phyloP scores from a whole-genome alignment of 306 rosid species.

The Fragaria nilgerrensis region DNA sequence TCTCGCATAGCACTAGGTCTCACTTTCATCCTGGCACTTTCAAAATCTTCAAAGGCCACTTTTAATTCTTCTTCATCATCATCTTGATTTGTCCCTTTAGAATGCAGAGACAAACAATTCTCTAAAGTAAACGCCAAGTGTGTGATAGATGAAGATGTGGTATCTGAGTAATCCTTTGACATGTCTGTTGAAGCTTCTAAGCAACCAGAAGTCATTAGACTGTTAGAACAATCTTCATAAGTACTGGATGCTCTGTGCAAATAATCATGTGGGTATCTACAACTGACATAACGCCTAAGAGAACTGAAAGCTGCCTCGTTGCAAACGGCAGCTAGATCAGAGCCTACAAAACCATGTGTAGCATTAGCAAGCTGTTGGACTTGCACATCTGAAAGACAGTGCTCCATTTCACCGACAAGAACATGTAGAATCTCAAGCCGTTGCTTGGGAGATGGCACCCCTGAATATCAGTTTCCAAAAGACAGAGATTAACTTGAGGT shows the following conservation, averaged over 20 bases:
- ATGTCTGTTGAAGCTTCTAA: constrained; percentile 25
- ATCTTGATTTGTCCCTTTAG: constrained; percentile 32
- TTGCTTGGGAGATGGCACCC: constrained; percentile 80
- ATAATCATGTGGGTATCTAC: constrained; percentile 28
- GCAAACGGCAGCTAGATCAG: constrained; percentile 85
- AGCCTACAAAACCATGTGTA: constrained; percentile 93
- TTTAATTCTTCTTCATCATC: constrained; percentile 45
- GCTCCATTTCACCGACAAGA: constrained; percentile 70
- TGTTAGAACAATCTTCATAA: constrained; percentile 29
- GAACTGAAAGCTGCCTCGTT: constrained; percentile 72
- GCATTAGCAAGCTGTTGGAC: constrained; percentile 68
- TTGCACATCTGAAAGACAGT: constrained; percentile 58
- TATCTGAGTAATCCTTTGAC: constrained; percentile 30
- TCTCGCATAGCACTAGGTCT: constrained; percentile 99
- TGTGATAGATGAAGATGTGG: constrained; percentile 40
- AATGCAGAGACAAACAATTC: constrained; percentile 25
- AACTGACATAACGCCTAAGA: constrained; percentile 46
- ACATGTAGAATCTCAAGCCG: constrained; percentile 62
- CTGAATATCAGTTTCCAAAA: constrained; percentile 42
- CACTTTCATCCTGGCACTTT: constrained; percentile 71
- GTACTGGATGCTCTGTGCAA: constrained; percentile 19
- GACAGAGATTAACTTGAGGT: neutral
- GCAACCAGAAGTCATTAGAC: constrained; percentile 24
- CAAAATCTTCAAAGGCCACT: constrained; percentile 75
- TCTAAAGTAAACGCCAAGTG: constrained; percentile 34